Evolutionary conservation across 1,284 basidiomycete species (phyloP).

Genomic region (Austroboletus novae-zelandiae): DNA sequence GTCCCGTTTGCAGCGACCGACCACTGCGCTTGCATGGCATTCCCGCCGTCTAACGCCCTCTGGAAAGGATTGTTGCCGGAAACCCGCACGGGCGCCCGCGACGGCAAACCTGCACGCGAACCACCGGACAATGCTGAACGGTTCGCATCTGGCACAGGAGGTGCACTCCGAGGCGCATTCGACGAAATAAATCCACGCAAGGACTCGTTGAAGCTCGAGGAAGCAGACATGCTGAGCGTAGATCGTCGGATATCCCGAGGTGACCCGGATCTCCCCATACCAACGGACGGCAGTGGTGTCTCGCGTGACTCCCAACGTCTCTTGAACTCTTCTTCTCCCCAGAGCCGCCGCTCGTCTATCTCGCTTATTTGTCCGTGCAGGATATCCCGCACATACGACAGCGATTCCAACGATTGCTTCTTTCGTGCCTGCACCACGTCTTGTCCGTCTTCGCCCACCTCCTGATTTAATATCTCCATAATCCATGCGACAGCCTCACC

Average conservation of each 20-base stretch:
- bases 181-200: constrained; percentile 23
- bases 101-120: constrained; percentile 21
- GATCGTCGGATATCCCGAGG: constrained; percentile 18
- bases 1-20: constrained; percentile 17
- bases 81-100: constrained; percentile 26
- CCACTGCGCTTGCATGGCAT: constrained; percentile 2
- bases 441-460: constrained; percentile 42
- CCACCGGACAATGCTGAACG: constrained; percentile 46
- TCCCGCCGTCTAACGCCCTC: constrained; percentile 15
- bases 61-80: constrained; percentile 31
- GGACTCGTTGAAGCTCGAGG: constrained; percentile 22
- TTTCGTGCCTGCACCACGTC: constrained; percentile 44
- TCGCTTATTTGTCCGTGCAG: constrained; percentile 50
- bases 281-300: constrained; percentile 1
- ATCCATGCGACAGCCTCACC: constrained; percentile 70
- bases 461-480: constrained; percentile 56
- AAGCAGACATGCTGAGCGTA: constrained; percentile 8
- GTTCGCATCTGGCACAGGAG: constrained; percentile 54
- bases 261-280: constrained; percentile 7
- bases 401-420: constrained; percentile 66
- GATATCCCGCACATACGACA: constrained; percentile 74
- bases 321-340: constrained; percentile 50
- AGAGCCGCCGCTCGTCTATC: constrained; percentile 63
- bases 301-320: constrained; percentile 30
- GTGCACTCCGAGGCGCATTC: constrained; percentile 10